Conservation (phyloP, 345 rosid species). For the Acer campestre region DNA sequence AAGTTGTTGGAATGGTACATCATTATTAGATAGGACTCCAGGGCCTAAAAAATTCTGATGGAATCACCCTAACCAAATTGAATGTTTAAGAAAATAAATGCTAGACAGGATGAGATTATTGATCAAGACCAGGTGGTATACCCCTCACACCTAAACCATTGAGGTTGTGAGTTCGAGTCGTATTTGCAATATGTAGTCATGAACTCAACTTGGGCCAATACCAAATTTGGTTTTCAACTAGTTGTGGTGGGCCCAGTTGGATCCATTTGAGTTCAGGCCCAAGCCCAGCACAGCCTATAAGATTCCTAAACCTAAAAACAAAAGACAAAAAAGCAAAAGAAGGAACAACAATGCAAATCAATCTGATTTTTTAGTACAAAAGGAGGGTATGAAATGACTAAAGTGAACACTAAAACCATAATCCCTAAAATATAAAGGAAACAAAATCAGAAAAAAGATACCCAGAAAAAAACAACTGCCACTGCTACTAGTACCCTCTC, state of each 20-base stretch:
- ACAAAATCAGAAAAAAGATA: slow-evolving; percentile 6
- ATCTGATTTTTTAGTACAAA: slow-evolving; percentile 25
- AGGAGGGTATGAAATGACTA: slow-evolving; percentile 18
- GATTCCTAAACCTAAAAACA: slow-evolving; percentile 7
- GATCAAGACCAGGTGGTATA: no score
- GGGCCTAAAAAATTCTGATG: background rate
- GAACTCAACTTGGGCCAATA: no score
- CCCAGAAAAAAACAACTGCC: slow-evolving; percentile 12
- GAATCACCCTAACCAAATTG: background rate
- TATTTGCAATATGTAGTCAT: no score
- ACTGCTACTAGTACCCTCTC: background rate
- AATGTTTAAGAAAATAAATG: background rate
- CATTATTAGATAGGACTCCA: background rate
- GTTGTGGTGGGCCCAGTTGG: no score
- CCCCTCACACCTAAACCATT: no score
- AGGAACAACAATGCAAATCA: slow-evolving; percentile 17
- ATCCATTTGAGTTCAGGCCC: no score
- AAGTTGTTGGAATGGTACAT: background rate
- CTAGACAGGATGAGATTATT: background rate
- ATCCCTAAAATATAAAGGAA: background rate
- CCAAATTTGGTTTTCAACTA: no score
- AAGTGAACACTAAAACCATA: slow-evolving; percentile 25
- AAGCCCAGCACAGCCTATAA: no score
- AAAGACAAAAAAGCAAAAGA: slow-evolving; percentile 27
- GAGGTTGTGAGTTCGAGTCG: no score